Evolutionary conservation across 1,284 basidiomycete species (phyloP), one percentile per base, ranked within the genome.

Genomic region (Apiotrichum montevideense): DNA sequence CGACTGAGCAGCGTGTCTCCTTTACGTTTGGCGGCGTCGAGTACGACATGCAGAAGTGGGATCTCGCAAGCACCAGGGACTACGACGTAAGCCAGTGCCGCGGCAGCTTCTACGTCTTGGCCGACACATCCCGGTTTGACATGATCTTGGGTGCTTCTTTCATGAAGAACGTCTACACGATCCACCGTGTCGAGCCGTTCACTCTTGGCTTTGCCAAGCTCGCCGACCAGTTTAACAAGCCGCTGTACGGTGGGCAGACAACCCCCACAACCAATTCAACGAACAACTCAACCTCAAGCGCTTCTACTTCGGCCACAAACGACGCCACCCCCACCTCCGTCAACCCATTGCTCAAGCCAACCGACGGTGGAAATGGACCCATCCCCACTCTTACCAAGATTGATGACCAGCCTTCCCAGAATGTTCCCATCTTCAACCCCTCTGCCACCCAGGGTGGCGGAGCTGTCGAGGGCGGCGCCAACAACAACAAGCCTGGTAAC

Each of bases 131-230:
- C 41, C 41, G 41, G 41, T 42, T 14, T 14, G 41, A 42, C 41
- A 6, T 11, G 41, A 10, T 42, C 14, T 13, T 42, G 9, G 45
- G 45, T 4, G 45, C 10, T 11, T 9, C 9, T 8, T 34, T 46
- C 14, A 8, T 46, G 9, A 46, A 46, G 45, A 46, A 46, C 33
- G 79, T 80, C 42, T 80, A 81, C 68, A 73, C 76, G 9, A 14
- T 42, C n/a, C n/a, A 42, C 41, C 9, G 41, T 11, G n/a, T 14
- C n/a, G 11, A 42, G 14, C 41, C 41, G 10, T 14, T 15, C 11
- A 13, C 41, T 11, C 6, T 42, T n/a, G 41, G 41, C 41, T 11
- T 42, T 14, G 41, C 41, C 41, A 42, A 42, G 41, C 41, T 42
- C 9, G 68, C 8, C 10, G 41, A 42, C 14, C 10, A 42, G 41